Conservation (phyloP, 2,329 filamentous ascomycete species). For the Cercospora sp. region DNA sequence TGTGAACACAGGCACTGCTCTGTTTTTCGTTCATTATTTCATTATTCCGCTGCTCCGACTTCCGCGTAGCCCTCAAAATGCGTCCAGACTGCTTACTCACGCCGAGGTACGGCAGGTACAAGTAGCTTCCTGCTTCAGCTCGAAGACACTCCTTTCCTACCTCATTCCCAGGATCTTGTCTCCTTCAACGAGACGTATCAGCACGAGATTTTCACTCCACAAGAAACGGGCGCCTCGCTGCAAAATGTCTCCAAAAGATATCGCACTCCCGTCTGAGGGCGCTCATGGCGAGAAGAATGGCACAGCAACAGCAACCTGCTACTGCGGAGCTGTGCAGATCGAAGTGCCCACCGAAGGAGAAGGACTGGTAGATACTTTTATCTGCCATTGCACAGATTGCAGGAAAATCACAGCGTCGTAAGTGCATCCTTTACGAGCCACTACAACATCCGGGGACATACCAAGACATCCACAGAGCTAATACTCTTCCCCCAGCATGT, state of each 20-base stretch:
- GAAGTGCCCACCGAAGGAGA: constrained; percentile 50
- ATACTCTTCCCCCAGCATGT: too few species aligned
- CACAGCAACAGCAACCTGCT: constrained; percentile 58
- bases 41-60: background rate
- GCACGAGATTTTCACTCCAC: too few species aligned
- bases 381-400: constrained; percentile 63
- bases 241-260: constrained; percentile 14
- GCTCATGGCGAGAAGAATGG: constrained; percentile 21
- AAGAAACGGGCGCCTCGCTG: too few species aligned
- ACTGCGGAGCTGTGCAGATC: constrained; percentile 58
- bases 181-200: too few species aligned
- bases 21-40: background rate
- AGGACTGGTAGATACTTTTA: constrained; percentile 52
- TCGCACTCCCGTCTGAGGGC: constrained; percentile 22
- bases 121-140: background rate
- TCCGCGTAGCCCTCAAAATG: background rate
- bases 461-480: too few species aligned
- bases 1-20: background rate
- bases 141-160: background rate
- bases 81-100: background rate
- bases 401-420: constrained; percentile 57
- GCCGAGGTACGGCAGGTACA: background rate
- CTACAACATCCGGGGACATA: too few species aligned
- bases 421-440: too few species aligned
- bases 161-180: too few species aligned